phyloP scores from a whole-genome alignment of 208 protist genomes.

The Angomonas ambiguus region DNA sequence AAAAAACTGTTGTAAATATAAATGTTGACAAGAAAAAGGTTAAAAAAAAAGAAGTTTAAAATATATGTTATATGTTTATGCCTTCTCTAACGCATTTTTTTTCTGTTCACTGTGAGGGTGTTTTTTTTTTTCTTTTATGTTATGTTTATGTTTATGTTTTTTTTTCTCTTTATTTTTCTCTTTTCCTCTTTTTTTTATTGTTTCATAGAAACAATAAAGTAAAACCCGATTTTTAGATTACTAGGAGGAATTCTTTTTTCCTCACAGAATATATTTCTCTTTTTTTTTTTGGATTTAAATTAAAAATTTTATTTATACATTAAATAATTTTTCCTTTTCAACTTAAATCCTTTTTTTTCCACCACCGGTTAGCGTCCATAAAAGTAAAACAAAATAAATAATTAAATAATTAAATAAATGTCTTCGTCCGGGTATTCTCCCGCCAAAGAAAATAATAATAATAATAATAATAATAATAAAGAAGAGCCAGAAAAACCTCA shows the following conservation, averaged over 20 bases:
- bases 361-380: constrained; percentile 5
- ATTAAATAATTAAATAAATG: neutral
- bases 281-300: neutral
- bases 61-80: too few relatives aligned
- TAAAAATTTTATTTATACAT: neutral
- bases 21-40: neutral
- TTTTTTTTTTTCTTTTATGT: constrained; percentile 4
- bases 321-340: neutral
- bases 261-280: neutral
- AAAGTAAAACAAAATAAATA: neutral
- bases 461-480: constrained; percentile 1
- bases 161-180: neutral
- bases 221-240: neutral
- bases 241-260: neutral
- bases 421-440: too few relatives aligned
- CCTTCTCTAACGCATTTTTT: too few relatives aligned
- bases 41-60: constrained; percentile 2
- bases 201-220: neutral
- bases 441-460: neutral
- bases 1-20: neutral
- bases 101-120: neutral
- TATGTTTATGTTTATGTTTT: neutral
- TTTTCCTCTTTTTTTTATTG: too few relatives aligned
- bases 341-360: constrained; percentile 9
- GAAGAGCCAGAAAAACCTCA: neutral